Evolutionary conservation across 208 protist genomes (phyloP), one percentile per base, ranked within the genome.

Genomic region (Trypanosoma brucei): DNA sequence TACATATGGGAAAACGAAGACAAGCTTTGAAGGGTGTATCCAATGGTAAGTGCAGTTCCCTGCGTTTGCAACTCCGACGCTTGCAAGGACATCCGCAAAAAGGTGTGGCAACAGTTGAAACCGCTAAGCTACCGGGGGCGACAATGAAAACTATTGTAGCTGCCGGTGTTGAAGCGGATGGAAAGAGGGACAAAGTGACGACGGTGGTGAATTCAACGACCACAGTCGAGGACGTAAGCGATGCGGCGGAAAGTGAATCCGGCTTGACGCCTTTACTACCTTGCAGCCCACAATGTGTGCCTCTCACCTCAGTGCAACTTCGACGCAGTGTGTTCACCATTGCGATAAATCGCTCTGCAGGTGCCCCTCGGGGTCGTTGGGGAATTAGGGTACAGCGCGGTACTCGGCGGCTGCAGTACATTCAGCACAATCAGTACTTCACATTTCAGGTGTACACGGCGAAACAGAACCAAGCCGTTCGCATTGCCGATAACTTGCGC

Each of bases 391-490:
- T 93, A 55, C 78, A 86, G 70, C 68, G 58, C 33, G 76, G 76
- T 22, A 88, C 79, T 34, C 40, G 68, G 7, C 80, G 83, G 8
- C 62, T 93, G 14, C 75, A 78, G 45, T 58, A 62, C 11, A 33
- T 93, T 5, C 78, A 86, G 40, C 61, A 81, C 55, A 81, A 91
- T 70, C 45, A 70, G 9, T 36, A 64, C 39, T 93, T 87, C 56
- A 68, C 68, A 37, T 91, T 91, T 69, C 76, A 88, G 58, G 87
- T 93, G 8, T 93, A 82, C 45, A 76, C 82, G 3, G 55, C 65
- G 42, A 91, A 88, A 62, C 69, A 72, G 49, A 65, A 72, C 9
- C 81, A 91, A 40, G 83, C 76, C 5, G 73, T 81, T 31, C 83
- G 87, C 33, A 70, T 91, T 31, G 49, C 78, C 5, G 83, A 92